Evolutionary conservation across 352 stramenopile genomes (phyloP).

Genomic region (Elongisporangium senticosum): DNA sequence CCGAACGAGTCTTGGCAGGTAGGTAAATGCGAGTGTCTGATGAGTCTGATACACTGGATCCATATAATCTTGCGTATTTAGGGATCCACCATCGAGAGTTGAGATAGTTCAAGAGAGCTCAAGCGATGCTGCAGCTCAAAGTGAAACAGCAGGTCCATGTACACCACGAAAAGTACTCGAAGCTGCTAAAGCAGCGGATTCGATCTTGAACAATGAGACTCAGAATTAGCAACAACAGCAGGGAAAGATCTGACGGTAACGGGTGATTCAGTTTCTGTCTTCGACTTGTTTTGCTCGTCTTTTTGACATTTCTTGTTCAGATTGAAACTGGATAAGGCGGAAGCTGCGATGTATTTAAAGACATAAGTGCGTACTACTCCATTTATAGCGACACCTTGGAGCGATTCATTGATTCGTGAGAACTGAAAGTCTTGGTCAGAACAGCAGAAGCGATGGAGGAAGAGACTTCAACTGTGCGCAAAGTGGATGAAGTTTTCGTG

Average conservation of each 20-base stretch:
- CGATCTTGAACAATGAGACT: slow-evolving; percentile 28
- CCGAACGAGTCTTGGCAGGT: slow-evolving; percentile 44
- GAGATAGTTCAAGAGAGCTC: slow-evolving; percentile 2
- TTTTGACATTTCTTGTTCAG: background rate
- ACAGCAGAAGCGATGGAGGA: slow-evolving; percentile 12
- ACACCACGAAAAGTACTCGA: slow-evolving; percentile 51
- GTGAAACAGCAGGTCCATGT: slow-evolving; percentile 16
- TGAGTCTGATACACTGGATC: background rate
- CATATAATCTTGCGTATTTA: slow-evolving; percentile 4
- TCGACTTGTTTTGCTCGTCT: too few relatives aligned
- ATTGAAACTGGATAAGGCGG: background rate
- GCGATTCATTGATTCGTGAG: background rate
- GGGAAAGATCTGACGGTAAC: background rate
- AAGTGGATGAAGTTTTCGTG: slow-evolving; percentile 17
- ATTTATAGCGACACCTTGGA: background rate
- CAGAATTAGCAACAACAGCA: slow-evolving; percentile 3
- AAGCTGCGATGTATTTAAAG: background rate
- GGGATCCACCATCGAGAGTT: slow-evolving; percentile 27
- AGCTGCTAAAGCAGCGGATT: slow-evolving; percentile 41
- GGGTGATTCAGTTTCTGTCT: background rate
- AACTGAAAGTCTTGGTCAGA: background rate
- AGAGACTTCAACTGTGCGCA: slow-evolving; percentile 9
- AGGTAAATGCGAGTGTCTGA: background rate
- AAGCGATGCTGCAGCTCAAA: slow-evolving; percentile 3
- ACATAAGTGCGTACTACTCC: background rate